phyloP scores from a whole-genome alignment of 257 asterid species.

The Oldenlandia corymbosa region DNA sequence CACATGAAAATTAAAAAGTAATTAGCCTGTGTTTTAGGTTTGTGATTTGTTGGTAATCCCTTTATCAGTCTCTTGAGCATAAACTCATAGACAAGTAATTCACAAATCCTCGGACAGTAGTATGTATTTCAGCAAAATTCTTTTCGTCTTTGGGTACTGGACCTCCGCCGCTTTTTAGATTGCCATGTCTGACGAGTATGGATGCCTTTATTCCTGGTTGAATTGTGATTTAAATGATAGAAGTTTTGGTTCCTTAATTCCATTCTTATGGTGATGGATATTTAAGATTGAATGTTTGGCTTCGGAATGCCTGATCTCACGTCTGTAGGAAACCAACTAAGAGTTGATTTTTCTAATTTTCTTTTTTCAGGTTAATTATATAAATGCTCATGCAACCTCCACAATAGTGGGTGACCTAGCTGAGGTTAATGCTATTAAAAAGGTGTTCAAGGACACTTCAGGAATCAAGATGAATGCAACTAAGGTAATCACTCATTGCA shows the following conservation, averaged over 20 bases:
- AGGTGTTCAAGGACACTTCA: constrained; percentile 77
- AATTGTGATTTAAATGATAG: background rate
- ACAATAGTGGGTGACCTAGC: constrained; percentile 89
- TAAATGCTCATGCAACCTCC: constrained; percentile 94
- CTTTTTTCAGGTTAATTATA: constrained; percentile 79
- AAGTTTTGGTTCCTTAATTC: too few species aligned
- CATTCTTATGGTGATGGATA: too few species aligned
- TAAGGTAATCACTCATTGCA: constrained; percentile 40
- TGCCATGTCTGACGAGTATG: background rate
- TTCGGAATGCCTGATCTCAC: background rate
- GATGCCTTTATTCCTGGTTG: background rate
- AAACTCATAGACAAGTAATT: too few species aligned
- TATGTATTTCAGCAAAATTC: background rate
- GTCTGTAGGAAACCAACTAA: background rate
- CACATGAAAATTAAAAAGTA: background rate
- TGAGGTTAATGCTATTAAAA: constrained; percentile 83
- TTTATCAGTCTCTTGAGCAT: background rate
- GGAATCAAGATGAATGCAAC: constrained; percentile 86
- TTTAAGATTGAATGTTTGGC: background rate
- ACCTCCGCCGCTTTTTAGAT: too few species aligned
- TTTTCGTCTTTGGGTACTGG: background rate
- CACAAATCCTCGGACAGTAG: too few species aligned
- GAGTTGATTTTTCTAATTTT: background rate
- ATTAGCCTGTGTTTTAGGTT: too few species aligned
- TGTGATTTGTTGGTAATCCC: background rate